These are phyloP conservation scores for Pseudoscleropodium purum DNA, from an alignment of 225 moss, liverwort and hornwort species.

Conservation along the genomic window DNA sequence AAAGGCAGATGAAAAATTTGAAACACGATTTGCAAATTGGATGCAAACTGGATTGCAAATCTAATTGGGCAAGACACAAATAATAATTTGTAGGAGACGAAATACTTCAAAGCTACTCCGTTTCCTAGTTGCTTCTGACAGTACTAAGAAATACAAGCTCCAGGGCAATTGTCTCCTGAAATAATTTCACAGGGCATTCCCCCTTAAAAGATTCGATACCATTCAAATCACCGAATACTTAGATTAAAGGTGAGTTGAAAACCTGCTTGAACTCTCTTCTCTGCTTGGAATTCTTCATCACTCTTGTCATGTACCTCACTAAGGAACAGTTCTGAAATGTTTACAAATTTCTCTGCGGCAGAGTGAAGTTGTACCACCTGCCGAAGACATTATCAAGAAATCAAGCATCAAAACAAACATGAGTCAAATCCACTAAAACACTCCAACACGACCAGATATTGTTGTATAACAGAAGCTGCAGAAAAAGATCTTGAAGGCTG, in stretches of 20 bases:
- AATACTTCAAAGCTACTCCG: background rate
- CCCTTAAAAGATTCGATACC: background rate
- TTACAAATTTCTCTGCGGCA: conserved; percentile 24
- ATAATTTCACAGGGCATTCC: background rate
- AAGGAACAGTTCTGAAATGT: conserved; percentile 8
- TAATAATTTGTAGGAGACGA: background rate
- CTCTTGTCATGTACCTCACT: background rate
- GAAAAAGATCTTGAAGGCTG: background rate
- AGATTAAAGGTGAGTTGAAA: background rate
- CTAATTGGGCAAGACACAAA: background rate
- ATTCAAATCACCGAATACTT: background rate
- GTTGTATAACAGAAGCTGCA: background rate
- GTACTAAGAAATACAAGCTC: background rate
- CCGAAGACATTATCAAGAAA: background rate
- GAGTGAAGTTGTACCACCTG: conserved; percentile 37
- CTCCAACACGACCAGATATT: background rate
- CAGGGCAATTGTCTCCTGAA: background rate
- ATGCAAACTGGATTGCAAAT: background rate
- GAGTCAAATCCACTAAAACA: background rate
- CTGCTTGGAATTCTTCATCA: background rate
- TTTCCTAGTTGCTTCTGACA: background rate
- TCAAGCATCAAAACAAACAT: background rate
- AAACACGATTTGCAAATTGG: background rate
- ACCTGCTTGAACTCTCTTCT: conserved; percentile 41
- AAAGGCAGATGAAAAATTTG: background rate